Evolutionary conservation across 192 early-diverging fungal species (phyloP).

Genomic region (Paraglomus occultum): DNA sequence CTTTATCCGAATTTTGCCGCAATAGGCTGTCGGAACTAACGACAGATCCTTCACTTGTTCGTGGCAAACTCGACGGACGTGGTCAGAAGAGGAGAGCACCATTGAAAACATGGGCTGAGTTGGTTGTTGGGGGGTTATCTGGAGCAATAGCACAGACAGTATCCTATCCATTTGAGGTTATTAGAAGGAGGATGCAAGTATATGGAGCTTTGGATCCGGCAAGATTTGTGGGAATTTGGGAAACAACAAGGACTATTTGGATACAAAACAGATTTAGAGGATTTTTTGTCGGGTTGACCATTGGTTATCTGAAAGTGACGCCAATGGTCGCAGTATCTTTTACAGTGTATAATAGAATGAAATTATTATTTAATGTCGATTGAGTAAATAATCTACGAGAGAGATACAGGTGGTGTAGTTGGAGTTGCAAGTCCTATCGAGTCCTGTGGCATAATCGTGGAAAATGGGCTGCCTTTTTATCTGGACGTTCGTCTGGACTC

Average conservation of each 20-base stretch:
- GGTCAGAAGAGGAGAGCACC: constrained; percentile 47
- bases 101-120: constrained; percentile 73
- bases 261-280: constrained; percentile 67
- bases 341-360: constrained; percentile 82
- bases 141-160: constrained; percentile 82
- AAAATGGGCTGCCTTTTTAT: no score
- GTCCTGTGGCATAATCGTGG: no score
- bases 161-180: constrained; percentile 92
- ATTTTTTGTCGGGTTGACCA: constrained; percentile 96
- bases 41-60: constrained; percentile 25
- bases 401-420: no score
- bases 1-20: constrained; percentile 60
- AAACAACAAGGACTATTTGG: constrained; percentile 67
- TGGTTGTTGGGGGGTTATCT: constrained; percentile 78
- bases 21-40: constrained; percentile 38
- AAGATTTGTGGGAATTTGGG: constrained; percentile 48
- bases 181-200: constrained; percentile 84
- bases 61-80: constrained; percentile 33
- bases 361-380: constrained; percentile 53
- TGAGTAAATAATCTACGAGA: constrained; percentile 33
- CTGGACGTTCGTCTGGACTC: no score
- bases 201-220: constrained; percentile 60
- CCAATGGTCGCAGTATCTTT: constrained; percentile 93
- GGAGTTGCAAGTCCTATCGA: no score
- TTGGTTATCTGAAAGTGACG: constrained; percentile 93